Conservation (phyloP, 352 stramenopile species). For the Globisporangium nagaii region DNA sequence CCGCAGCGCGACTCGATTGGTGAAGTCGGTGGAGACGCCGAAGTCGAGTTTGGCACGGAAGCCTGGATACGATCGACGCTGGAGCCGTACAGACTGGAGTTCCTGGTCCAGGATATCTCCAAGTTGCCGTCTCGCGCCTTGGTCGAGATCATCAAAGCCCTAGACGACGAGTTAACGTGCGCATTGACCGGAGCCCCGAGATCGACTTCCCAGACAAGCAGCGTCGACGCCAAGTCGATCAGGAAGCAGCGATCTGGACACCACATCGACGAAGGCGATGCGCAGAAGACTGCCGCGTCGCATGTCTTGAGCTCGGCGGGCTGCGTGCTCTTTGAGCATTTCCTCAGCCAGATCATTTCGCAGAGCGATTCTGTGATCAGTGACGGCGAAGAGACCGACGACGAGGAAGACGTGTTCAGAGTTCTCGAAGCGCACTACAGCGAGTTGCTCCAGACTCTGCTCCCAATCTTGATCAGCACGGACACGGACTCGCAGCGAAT, state of each 20-base stretch:
- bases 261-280: neutral
- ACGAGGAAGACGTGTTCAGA: conserved; percentile 36
- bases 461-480: conserved; percentile 35
- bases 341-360: conserved; percentile 39
- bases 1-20: neutral
- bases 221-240: neutral
- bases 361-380: conserved; percentile 24
- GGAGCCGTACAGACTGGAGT: conserved; percentile 63
- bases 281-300: neutral
- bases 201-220: neutral
- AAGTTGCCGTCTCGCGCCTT: conserved; percentile 38
- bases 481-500: conserved; percentile 28
- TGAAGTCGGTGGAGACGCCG: conserved; percentile 8
- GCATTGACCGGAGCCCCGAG: conserved; percentile 23
- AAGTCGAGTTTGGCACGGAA: conserved; percentile 38
- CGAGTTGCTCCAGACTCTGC: conserved; percentile 34
- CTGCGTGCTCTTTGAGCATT: conserved; percentile 65
- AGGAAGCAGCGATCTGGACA: conserved; percentile 12
- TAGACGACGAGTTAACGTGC: conserved; percentile 50
- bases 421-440: conserved; percentile 48
- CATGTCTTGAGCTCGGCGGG: conserved; percentile 14
- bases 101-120: conserved; percentile 52
- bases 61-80: conserved; percentile 57
- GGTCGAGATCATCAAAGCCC: conserved; percentile 39
- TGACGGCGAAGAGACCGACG: conserved; percentile 23